Percentiles rank a stretch among this genome's conserved stretches.
phyloP scores from a whole-genome alignment of 1,139 yeast species.

The Pichia sp. region DNA sequence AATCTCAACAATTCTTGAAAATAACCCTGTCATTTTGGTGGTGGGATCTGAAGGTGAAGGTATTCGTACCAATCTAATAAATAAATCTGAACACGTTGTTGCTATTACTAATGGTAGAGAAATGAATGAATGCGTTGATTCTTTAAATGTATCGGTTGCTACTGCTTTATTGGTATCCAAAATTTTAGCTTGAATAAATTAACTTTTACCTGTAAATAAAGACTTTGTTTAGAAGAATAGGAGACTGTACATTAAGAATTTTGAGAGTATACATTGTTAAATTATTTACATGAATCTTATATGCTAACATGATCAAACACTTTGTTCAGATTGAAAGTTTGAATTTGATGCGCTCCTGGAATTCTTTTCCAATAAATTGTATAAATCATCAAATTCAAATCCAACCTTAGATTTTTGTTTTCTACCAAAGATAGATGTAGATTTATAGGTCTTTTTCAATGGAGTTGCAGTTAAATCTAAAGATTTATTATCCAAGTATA shows the following conservation, averaged over 20 bases:
- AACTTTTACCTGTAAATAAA: background rate
- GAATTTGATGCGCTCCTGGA: background rate
- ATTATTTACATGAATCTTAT: background rate
- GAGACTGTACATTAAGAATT: background rate
- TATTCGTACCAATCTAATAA: conserved; percentile 56
- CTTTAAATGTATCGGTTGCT: conserved; percentile 87
- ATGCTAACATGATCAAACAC: background rate
- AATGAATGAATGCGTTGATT: conserved; percentile 50
- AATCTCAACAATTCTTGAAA: conserved; percentile 36
- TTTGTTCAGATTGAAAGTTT: background rate
- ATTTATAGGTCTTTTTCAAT: conserved; percentile 6
- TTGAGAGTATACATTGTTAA: background rate
- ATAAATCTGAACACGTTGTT: conserved; percentile 59
- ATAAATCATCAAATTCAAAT: background rate
- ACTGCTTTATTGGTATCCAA: conserved; percentile 33
- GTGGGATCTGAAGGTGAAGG: conserved; percentile 86
- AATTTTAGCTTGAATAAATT: conserved; percentile 1
- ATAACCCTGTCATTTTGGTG: conserved; percentile 60
- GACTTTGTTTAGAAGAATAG: background rate
- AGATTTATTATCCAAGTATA: conserved; percentile 18
- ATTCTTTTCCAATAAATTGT: background rate
- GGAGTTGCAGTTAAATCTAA: conserved; percentile 23
- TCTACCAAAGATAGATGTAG: background rate
- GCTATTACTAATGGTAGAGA: conserved; percentile 35
- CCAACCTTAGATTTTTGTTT: background rate